Evolutionary conservation across 768 basidiomycete genomes (phyloP).

Genomic region (Tylopilus vinaceipallidus): DNA sequence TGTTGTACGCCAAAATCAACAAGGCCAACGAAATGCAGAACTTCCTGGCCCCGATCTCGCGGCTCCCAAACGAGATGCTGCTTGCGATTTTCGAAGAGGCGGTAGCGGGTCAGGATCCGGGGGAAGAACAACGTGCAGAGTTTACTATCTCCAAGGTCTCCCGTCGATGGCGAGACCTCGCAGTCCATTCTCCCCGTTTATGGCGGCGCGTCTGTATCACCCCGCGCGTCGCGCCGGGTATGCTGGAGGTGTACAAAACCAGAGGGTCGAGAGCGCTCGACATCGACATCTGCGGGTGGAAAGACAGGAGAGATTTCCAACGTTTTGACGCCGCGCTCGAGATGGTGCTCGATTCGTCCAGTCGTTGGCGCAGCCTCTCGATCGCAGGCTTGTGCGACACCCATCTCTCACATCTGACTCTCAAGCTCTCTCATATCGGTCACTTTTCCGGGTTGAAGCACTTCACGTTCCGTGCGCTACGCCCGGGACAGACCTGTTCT

Average conservation of each 20-base stretch:
- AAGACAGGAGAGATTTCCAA: slow-evolving; percentile 32
- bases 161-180: slow-evolving; percentile 32
- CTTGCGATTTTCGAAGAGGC: slow-evolving; percentile 32
- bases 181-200: slow-evolving; percentile 29
- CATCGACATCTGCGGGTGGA: slow-evolving; percentile 28
- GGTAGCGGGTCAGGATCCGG: slow-evolving; percentile 24
- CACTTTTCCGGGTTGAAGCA: slow-evolving; percentile 25
- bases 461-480: slow-evolving; percentile 30
- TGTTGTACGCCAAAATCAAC: slow-evolving; percentile 16
- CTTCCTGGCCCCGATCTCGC: slow-evolving; percentile 29
- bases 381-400: slow-evolving; percentile 28
- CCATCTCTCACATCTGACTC: slow-evolving; percentile 28
- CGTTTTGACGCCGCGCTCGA: slow-evolving; percentile 28
- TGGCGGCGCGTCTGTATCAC: slow-evolving; percentile 29
- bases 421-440: slow-evolving; percentile 22
- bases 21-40: slow-evolving; percentile 32
- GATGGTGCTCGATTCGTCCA: slow-evolving; percentile 24
- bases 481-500: slow-evolving; percentile 30
- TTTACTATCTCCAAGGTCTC: slow-evolving; percentile 30
- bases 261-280: slow-evolving; percentile 27
- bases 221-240: slow-evolving; percentile 16
- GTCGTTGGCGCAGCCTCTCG: slow-evolving; percentile 29
- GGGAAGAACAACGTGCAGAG: slow-evolving; percentile 19
- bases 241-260: slow-evolving; percentile 26
- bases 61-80: slow-evolving; percentile 31